Base-by-base conservation (phyloP, 306 rosid species). In the Citrullus amarus region DNA sequence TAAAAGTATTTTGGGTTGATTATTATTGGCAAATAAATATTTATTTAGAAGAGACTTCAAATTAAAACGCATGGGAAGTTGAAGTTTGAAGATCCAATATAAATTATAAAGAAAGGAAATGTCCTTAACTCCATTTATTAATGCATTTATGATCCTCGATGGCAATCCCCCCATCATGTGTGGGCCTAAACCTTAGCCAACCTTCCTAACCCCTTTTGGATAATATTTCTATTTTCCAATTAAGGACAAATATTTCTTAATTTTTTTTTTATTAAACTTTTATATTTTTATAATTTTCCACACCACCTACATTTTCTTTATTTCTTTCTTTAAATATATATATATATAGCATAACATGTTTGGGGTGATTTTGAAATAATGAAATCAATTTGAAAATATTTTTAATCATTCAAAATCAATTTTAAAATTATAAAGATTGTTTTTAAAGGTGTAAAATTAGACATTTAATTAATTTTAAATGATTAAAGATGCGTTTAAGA, bases 161-260 rank as follows among this genome's bases (percentile, higher is more conserved):
- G 48, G 84, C 86, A 82, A 82, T 81, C 75, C 87, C 86, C 90
- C 91, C 93, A 91, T 88, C 77, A 82, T 83, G 89, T 81, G 91
- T 90, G 84, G 87, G 93, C 84, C 71, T 76, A 58, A 38, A 16
- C 54, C 53, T 78, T 59, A 55, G 44, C 79, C 79, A 59, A 46
- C 67, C 59, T 54, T 75, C 63, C 30, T 53, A 28, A 15, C 20
- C 34, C 34, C 78, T 51, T 44, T 75, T 55, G 62, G 65, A 75
- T 56, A 75, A 25, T 50, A 14, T 71, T 71, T 48, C 56, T 2
- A 70, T 70, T 41, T 41, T 70, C 20, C 56, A 44, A 44, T 70
- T 13, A 70, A 70, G 12, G 76, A 70, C 56, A 46, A 70, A 70
- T 0, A 5, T 22, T 6, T 70, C 76, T 22, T 70, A 2, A 70